Conservation (phyloP, 1,139 yeast species). For the Debaryomyces sp. region DNA sequence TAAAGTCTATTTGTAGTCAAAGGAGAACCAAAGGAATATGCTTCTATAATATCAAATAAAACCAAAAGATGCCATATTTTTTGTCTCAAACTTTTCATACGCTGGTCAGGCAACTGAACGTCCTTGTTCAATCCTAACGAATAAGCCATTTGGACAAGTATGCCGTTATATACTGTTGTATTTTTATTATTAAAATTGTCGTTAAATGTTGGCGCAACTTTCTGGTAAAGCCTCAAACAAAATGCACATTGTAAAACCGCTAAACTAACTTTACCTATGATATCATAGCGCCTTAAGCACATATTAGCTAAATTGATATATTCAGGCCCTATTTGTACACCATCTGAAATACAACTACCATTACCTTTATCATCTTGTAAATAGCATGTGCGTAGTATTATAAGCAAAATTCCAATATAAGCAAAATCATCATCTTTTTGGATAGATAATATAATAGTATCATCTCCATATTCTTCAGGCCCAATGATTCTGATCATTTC, state of each 20-base stretch:
- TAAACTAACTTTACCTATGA: constrained; percentile 28
- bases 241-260: constrained; percentile 52
- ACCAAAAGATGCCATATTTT: constrained; percentile 37
- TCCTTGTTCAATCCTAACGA: constrained; percentile 43
- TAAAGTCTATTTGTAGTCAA: constrained; percentile 13
- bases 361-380: constrained; percentile 23
- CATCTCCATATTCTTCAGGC: background rate
- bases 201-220: constrained; percentile 53
- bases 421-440: constrained; percentile 36
- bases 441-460: constrained; percentile 15
- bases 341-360: background rate
- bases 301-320: constrained; percentile 15
- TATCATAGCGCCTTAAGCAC: constrained; percentile 33
- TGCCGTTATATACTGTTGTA: constrained; percentile 26
- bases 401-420: constrained; percentile 29
- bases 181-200: constrained; percentile 52
- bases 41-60: constrained; percentile 38
- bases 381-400: constrained; percentile 32
- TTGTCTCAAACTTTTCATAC: constrained; percentile 30
- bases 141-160: constrained; percentile 32
- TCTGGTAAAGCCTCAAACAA: constrained; percentile 38
- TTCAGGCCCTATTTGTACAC: background rate
- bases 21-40: constrained; percentile 41
- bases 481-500: constrained; percentile 7
- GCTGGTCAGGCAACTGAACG: constrained; percentile 23